Base-by-base conservation (phyloP, 2,329 filamentous ascomycete genomes). In the Xylariales sp. region DNA sequence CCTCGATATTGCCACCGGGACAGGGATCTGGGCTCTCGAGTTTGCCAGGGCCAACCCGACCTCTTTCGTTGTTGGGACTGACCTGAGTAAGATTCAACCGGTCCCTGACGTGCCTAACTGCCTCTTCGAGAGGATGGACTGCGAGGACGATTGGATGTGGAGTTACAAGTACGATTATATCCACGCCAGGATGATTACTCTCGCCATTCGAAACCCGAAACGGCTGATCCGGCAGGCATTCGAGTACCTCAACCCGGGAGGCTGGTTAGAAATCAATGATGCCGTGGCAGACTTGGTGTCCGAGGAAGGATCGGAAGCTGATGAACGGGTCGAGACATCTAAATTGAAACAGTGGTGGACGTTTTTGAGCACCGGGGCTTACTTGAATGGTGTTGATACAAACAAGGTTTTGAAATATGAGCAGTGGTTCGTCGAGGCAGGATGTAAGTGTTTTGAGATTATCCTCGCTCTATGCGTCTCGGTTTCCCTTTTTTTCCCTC, bases 401-500 rank as follows among this genome's bases (percentile, higher is more conserved):
- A 24, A 29, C 27, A 37, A 37, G 18, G 35, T 27, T 6, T 14
- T 13, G n/a, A 13, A 37, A 6, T 21, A 37, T 14, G 23, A 21
- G 17, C 16, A 29, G 6, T 37, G 27, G 35, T 27, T 37, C 13
- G 25, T 20, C 2, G 16, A 37, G 4, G 35, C 35, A 11, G 35
- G 35, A 1, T 37, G 35, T 37, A 37, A 10, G 35, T 37, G 7
- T 16, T 13, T n/a, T n/a, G n/a, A n/a, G n/a, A n/a, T n/a, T n/a
- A n/a, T n/a, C n/a, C n/a, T n/a, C n/a, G n/a, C n/a, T n/a, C n/a
- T n/a, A n/a, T n/a, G n/a, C n/a, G n/a, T n/a, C n/a, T n/a, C n/a
- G n/a, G n/a, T n/a, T n/a, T n/a, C n/a, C n/a, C n/a, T n/a, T n/a
- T n/a, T n/a, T n/a, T n/a, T n/a, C n/a, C n/a, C n/a, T n/a, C n/a